Percentiles rank a stretch among this genome's conserved stretches.
Conservation (phyloP, 176 grass and related monocot genomes). For the Elaeis guineensis region DNA sequence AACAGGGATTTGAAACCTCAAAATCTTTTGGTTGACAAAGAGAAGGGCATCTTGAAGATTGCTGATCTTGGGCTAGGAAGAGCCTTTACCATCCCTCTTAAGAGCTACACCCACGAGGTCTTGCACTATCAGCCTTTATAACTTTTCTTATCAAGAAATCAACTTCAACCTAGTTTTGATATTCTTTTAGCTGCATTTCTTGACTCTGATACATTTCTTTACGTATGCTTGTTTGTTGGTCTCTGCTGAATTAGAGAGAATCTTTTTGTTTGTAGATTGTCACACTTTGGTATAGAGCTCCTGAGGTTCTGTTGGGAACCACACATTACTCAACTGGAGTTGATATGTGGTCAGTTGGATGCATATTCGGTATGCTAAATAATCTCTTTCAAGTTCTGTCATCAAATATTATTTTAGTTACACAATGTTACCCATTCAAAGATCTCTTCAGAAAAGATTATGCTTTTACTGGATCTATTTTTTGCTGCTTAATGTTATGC, state of each 20-base stretch:
- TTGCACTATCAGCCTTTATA: not conserved
- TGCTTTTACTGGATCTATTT: too few species aligned
- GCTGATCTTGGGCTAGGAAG: conserved; percentile 85
- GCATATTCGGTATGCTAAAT: conserved; percentile 68
- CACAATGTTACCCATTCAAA: too few species aligned
- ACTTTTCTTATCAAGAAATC: not conserved
- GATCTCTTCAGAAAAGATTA: too few species aligned
- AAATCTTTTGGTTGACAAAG: conserved; percentile 94
- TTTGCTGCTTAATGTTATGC: too few species aligned
- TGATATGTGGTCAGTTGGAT: conserved; percentile 93
- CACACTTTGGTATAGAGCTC: conserved; percentile 95
- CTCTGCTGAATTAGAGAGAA: too few species aligned
- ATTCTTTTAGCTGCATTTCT: not conserved
- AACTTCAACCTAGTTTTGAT: not conserved
- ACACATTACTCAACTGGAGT: conserved; percentile 94
- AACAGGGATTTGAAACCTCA: conserved; percentile 90
- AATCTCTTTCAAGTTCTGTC: not conserved
- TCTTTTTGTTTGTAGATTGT: conserved; percentile 51
- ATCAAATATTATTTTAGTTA: too few species aligned
- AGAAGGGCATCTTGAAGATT: conserved; percentile 90
- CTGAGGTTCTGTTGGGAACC: conserved; percentile 81
- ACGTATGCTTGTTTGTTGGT: not conserved
- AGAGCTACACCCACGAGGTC: conserved; percentile 99
- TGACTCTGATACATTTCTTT: not conserved
- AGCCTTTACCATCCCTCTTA: conserved; percentile 75